Conservation (phyloP, 2,329 filamentous ascomycete genomes). For the Penicillium hordei region DNA sequence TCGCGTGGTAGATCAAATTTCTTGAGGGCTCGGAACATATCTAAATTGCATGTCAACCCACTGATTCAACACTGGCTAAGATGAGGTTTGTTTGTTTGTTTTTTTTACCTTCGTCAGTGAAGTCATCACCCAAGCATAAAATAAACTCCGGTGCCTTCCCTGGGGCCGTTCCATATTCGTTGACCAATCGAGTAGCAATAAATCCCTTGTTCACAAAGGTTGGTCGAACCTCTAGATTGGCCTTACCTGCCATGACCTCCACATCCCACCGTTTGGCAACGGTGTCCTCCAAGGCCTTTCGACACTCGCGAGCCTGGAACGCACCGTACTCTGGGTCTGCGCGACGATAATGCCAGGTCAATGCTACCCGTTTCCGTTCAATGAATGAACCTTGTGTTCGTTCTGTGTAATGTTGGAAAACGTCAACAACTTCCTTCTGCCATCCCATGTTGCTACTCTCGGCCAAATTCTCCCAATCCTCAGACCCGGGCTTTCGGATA, state of each 20-base stretch:
- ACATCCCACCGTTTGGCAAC: constrained; percentile 82
- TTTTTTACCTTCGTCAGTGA: constrained; percentile 84
- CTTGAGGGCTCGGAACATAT: constrained; percentile 79
- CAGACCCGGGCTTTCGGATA: constrained; percentile 73
- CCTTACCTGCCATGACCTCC: constrained; percentile 95
- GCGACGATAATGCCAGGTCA: constrained; percentile 96
- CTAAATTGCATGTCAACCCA: constrained; percentile 36
- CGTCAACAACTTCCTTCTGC: constrained; percentile 79
- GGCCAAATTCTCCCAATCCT: constrained; percentile 84
- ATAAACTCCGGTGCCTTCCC: constrained; percentile 74
- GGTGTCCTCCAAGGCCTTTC: constrained; percentile 74
- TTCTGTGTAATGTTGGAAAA: constrained; percentile 88
- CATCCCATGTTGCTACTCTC: constrained; percentile 87
- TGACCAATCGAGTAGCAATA: constrained; percentile 80
- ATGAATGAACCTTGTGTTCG: constrained; percentile 86
- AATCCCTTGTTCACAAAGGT: constrained; percentile 98
- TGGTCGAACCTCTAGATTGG: constrained; percentile 94
- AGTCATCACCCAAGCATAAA: constrained; percentile 90
- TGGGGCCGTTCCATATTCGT: constrained; percentile 61
- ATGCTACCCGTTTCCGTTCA: constrained; percentile 86
- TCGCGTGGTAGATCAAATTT: constrained; percentile 57
- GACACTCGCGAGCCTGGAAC: constrained; percentile 77
- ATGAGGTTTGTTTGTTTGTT: too few species aligned
- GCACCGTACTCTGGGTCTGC: constrained; percentile 82
- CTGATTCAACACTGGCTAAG: not conserved